These are phyloP conservation scores for Lodderomyces pseudojiufengensis DNA, from an alignment of 1,139 yeast genomes.

Conservation along the genomic window DNA sequence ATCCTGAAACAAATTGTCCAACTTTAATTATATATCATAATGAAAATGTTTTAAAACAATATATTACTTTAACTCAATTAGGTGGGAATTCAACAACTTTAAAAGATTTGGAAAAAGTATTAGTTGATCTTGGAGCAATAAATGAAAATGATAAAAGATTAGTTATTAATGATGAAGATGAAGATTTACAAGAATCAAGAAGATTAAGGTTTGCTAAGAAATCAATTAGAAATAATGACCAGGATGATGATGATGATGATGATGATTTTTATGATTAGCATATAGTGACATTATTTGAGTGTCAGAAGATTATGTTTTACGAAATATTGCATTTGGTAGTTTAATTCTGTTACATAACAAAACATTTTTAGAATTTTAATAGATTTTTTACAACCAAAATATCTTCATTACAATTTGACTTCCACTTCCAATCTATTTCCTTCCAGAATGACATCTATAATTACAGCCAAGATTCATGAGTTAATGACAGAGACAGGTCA, in stretches of 20 bases:
- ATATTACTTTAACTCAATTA: constrained; percentile 69
- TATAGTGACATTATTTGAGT: not conserved
- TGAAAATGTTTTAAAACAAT: constrained; percentile 73
- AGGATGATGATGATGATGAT: constrained; percentile 24
- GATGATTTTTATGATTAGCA: constrained; percentile 43
- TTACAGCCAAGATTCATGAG: constrained; percentile 4
- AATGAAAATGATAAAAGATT: constrained; percentile 64
- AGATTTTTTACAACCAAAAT: constrained; percentile 6
- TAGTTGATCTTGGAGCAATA: constrained; percentile 65
- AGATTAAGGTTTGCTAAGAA: constrained; percentile 53
- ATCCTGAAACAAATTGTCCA: constrained; percentile 88
- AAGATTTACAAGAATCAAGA: constrained; percentile 41
- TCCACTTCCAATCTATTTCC: constrained; percentile 1
- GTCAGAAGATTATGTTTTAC: not conserved
- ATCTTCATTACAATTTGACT: not conserved
- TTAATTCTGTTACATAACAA: constrained; percentile 2
- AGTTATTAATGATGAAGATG: constrained; percentile 55
- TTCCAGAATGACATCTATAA: constrained; percentile 5
- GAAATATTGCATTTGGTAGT: not conserved
- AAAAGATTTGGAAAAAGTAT: constrained; percentile 65
- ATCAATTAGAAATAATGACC: constrained; percentile 36
- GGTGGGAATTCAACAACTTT: constrained; percentile 79
- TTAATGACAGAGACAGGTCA: constrained; percentile 5
- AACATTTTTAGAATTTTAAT: not conserved
- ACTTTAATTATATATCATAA: constrained; percentile 79